Evolutionary conservation across 306 rosid species (phyloP).

Genomic region (Malus asiatica): DNA sequence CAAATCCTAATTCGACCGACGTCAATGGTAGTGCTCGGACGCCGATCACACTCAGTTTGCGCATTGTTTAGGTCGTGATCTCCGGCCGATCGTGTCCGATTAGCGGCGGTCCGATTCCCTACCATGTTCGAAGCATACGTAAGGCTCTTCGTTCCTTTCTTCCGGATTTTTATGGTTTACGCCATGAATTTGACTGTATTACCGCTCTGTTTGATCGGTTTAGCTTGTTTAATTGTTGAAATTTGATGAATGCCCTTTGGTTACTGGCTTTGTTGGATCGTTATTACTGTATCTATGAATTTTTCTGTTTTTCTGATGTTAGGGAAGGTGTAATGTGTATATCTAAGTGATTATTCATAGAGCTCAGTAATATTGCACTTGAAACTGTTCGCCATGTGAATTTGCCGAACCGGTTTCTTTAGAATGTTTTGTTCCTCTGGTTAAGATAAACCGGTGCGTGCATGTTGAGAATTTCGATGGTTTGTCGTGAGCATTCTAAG

Average conservation of each 20-base stretch:
- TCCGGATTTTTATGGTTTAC: background rate
- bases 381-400: background rate
- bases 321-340: background rate
- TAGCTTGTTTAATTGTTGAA: background rate
- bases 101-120: conserved; percentile 24
- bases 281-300: background rate
- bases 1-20: background rate
- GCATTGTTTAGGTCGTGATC: conserved; percentile 19
- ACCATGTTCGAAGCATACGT: conserved; percentile 98
- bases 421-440: background rate
- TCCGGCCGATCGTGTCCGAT: conserved; percentile 14
- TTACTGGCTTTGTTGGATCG: background rate
- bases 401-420: background rate
- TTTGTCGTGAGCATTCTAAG: background rate
- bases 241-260: background rate
- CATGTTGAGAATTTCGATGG: background rate
- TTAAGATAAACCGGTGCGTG: background rate
- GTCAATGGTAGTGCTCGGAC: conserved; percentile 14
- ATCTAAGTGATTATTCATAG: background rate
- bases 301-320: background rate
- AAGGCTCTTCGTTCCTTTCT: conserved; percentile 16
- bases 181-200: background rate
- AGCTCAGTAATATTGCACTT: too few species aligned
- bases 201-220: background rate
- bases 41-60: conserved; percentile 19